Conservation (phyloP, 805 yeast genomes). For the Starmerella sirachaensis region DNA sequence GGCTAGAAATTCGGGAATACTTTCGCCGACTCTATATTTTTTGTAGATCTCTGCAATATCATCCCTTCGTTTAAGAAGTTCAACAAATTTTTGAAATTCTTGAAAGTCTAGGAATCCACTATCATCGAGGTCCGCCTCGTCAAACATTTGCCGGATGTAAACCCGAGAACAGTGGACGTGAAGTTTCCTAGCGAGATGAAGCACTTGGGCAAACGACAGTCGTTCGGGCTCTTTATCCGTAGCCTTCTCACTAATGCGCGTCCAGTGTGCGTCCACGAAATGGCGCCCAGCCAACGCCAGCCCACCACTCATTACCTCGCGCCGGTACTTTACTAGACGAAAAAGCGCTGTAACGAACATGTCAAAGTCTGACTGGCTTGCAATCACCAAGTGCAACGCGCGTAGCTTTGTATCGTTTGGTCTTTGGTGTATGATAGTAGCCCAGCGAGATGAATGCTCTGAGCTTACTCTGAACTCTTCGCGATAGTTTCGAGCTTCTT, state of each 20-base stretch:
- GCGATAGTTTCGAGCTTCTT: constrained; percentile 70
- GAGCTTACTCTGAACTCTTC: constrained; percentile 69
- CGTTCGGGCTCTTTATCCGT: constrained; percentile 20
- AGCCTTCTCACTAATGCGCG: constrained; percentile 2
- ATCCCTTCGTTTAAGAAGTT: constrained; percentile 47
- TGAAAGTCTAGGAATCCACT: constrained; percentile 49
- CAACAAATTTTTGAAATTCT: constrained; percentile 67
- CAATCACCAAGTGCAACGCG: constrained; percentile 68
- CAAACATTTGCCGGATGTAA: constrained; percentile 41
- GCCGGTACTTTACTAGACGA: constrained; percentile 44
- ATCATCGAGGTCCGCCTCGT: constrained; percentile 38
- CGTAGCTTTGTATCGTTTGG: constrained; percentile 52
- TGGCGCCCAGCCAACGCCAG: constrained; percentile 50
- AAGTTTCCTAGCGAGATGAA: constrained; percentile 50
- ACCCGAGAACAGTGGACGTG: constrained; percentile 59
- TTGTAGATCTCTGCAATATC: constrained; percentile 49
- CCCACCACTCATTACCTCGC: constrained; percentile 51
- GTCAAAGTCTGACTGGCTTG: constrained; percentile 40
- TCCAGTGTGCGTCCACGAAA: constrained; percentile 58
- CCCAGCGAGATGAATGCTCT: constrained; percentile 60
- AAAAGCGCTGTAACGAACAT: constrained; percentile 43
- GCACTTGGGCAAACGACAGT: constrained; percentile 51
- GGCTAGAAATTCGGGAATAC: constrained; percentile 5
- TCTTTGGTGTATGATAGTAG: constrained; percentile 60
- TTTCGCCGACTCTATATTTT: constrained; percentile 22